These are phyloP conservation scores for Lactarius sp. DNA, from an alignment of 768 basidiomycete species.

Conservation along the genomic window DNA sequence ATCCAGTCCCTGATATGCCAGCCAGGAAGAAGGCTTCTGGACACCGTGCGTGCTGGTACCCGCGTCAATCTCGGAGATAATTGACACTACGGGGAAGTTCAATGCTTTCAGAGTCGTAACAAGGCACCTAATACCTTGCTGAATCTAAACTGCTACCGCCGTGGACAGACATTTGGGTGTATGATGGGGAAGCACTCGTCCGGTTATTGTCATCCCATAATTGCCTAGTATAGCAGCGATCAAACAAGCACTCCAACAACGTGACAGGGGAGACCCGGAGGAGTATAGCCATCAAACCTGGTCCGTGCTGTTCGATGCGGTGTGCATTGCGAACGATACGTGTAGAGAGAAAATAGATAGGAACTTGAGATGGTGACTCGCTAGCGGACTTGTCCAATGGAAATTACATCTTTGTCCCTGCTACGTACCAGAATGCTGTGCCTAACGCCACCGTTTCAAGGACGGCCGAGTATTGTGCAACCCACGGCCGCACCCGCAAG, in stretches of 20 bases:
- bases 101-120: background rate
- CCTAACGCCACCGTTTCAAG: slow-evolving; percentile 10
- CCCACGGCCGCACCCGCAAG: background rate
- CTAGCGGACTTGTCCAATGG: background rate
- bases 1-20: too few relatives aligned
- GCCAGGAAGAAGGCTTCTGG: background rate
- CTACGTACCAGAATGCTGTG: slow-evolving; percentile 8
- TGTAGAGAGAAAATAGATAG: background rate
- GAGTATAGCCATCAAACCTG: background rate
- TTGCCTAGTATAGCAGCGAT: background rate
- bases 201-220: background rate
- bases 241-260: slow-evolving; percentile 17
- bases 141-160: background rate
- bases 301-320: slow-evolving; percentile 5
- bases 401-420: background rate
- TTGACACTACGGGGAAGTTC: background rate
- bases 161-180: slow-evolving; percentile 12
- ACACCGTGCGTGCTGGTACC: background rate
- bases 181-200: slow-evolving; percentile 9
- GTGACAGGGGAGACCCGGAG: slow-evolving; percentile 7
- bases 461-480: background rate
- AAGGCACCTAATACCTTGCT: slow-evolving; percentile 10
- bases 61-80: slow-evolving; percentile 6
- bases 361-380: slow-evolving; percentile 8
- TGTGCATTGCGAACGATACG: background rate